A percentile compares a stretch with the other conserved stretches of the same genome.
These are phyloP conservation scores for Eimeria falciformis DNA, from an alignment of 169 alveolate species.

Conservation along the genomic window DNA sequence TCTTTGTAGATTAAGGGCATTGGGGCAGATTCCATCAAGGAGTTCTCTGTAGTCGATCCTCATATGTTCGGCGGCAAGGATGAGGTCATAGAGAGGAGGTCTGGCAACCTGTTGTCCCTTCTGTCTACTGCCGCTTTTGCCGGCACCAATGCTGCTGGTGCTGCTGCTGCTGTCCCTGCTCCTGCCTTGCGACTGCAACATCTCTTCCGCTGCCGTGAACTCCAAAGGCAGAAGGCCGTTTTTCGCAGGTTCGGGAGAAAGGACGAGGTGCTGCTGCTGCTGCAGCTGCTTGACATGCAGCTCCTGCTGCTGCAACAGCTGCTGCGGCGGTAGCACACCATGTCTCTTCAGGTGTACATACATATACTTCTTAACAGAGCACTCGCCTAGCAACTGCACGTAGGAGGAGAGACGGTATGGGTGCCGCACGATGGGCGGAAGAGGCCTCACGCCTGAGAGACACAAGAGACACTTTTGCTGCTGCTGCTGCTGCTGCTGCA, in stretches of 20 bases:
- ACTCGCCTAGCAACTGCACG: conserved; percentile 54
- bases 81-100: conserved; percentile 37
- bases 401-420: conserved; percentile 73
- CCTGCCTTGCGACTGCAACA: neutral
- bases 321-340: conserved; percentile 52
- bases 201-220: conserved; percentile 55
- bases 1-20: neutral
- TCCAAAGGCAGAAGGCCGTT: neutral
- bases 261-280: neutral
- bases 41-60: conserved; percentile 51
- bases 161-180: conserved; percentile 36
- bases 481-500: neutral
- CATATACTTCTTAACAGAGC: conserved; percentile 64
- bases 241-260: neutral
- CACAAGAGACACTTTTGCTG: neutral
- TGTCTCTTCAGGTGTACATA: conserved; percentile 67
- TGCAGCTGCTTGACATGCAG: conserved; percentile 2
- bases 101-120: neutral
- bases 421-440: conserved; percentile 70
- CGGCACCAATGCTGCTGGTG: conserved; percentile 20
- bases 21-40: neutral
- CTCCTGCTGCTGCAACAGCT: conserved; percentile 43
- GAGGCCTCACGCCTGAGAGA: conserved; percentile 60
- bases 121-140: neutral
- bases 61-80: conserved; percentile 67